A percentile compares a stretch with the other conserved stretches of the same genome.
These are phyloP conservation scores for Articulospora tetracladia DNA, from an alignment of 495 filamentous ascomycete species.

Conservation along the genomic window DNA sequence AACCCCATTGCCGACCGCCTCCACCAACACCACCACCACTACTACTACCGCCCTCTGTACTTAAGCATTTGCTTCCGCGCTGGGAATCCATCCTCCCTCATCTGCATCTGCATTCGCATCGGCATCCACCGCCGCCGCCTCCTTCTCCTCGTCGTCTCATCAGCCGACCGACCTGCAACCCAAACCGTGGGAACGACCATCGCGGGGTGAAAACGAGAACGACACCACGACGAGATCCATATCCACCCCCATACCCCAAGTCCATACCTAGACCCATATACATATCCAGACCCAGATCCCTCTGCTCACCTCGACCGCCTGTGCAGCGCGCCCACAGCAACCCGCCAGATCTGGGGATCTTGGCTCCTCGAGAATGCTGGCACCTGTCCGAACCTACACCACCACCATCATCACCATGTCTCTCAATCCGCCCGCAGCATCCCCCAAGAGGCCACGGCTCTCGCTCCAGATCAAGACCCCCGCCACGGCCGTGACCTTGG, in stretches of 20 bases:
- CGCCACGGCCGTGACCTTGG: slow-evolving; percentile 42
- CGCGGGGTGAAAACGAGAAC: neutral
- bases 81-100: neutral
- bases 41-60: neutral
- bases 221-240: too few species aligned
- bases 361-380: slow-evolving; percentile 20
- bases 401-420: slow-evolving; percentile 31
- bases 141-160: too few species aligned
- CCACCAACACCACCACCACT: neutral
- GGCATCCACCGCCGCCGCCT: neutral
- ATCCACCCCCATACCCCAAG: too few species aligned
- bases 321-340: too few species aligned
- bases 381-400: slow-evolving; percentile 20
- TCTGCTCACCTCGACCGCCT: too few species aligned
- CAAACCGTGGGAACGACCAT: neutral
- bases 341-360: slow-evolving; percentile 13
- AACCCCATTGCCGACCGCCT: slow-evolving; percentile 6
- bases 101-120: neutral
- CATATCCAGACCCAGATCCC: too few species aligned
- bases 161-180: neutral
- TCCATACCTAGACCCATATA: too few species aligned
- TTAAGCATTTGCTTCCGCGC: neutral
- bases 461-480: slow-evolving; percentile 64
- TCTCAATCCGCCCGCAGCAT: slow-evolving; percentile 28
- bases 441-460: slow-evolving; percentile 67